Base-by-base conservation (phyloP, 108 stramenopile genomes). In the Bacterosira constricta region DNA sequence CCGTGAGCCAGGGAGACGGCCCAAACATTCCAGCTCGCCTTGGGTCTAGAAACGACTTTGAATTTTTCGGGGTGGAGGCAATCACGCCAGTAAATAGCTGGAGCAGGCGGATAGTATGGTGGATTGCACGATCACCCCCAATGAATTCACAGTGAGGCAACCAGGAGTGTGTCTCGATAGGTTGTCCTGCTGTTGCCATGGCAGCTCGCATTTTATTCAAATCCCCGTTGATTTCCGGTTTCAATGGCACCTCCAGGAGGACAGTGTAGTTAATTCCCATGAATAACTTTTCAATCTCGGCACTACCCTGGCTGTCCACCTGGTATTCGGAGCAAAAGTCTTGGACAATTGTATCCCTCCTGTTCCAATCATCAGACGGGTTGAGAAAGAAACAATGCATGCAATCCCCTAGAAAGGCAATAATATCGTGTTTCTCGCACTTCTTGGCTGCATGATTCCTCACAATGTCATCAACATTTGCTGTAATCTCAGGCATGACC, bases 381-480 rank as follows among this genome's bases (percentile, higher is more conserved):
- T 69, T 76, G 8, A 63, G 54, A 71, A 81, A 83, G 44, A 4
- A 29, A 23, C 66, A 73, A 38, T 86, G 77, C 55, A 86, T 38
- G 32, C 60, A 73, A 61, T 83, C 82, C 21, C 83, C 83, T 12
- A 86, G 41, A 47, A 81, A 86, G 26, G 67, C 15, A 8, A 60
- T 39, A 27, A 69, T 68, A 63, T 80, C 67, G n/a, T 26, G 41
- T 29, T 68, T 66, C 17, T 13, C 18, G 18, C 66, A 56, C 34
- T 47, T 12, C 15, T 26, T 62, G 3, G 18, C 9, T 10, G 73
- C 50, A 58, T 58, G 52, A 15, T 71, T 53, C 7, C 41, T 41
- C 20, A 81, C 55, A 59, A 72, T 71, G 25, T 58, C 27, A 9
- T 58, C 53, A n/a, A 80, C n/a, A 6, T 60, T 6, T 18, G 52